Evolutionary conservation across 2,329 filamentous ascomycete genomes (phyloP), one percentile per base, ranked within the genome.

Genomic region (Trichoderma sp.): DNA sequence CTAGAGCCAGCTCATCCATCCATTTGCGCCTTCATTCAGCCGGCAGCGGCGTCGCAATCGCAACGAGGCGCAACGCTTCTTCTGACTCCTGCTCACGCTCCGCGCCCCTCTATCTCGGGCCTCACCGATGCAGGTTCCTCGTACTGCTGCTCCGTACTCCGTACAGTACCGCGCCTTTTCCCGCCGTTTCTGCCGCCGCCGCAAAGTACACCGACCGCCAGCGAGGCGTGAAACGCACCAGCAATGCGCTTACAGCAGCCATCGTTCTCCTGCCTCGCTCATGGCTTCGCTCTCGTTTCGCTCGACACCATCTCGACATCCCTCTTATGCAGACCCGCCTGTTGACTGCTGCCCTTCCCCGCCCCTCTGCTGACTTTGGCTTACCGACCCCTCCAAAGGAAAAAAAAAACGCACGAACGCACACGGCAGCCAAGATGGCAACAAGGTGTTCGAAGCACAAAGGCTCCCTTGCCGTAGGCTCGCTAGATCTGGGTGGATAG

Each of bases 41-140:
- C 34, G 27, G 37, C 39, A 34, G 22, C 57, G 32, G 27, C 37
- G 17, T n/a, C 27, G 32, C 39, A 8, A 65, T 34, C 39, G 34
- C 59, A 34, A 35, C 60, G 60, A 54, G 48, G 60, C 48, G 34
- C 59, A 32, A 53, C 25, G 32, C 50, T 29, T n/a, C 25, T 25
- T 29, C 25, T 29, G 22, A 53, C 50, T 54, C 27, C 27, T 19
- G 19, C 45, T 34, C 53, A n/a, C 19, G n/a, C 53, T 7, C 25
- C 25, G 50, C 56, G 52, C 53, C 52, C 29, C 52, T 45, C 64
- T 42, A 39, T 67, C 45, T 67, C 54, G 54, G 54, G 64, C 64
- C 54, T 67, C 64, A 67, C 64, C 64, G 54, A 67, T 42, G 34
- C 50, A 32, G 9, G 50, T 53, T 29, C n/a, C 8, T 34, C 27